Base-by-base conservation (phyloP, 2,329 filamentous ascomycete species). In the Apiospora koreana region DNA sequence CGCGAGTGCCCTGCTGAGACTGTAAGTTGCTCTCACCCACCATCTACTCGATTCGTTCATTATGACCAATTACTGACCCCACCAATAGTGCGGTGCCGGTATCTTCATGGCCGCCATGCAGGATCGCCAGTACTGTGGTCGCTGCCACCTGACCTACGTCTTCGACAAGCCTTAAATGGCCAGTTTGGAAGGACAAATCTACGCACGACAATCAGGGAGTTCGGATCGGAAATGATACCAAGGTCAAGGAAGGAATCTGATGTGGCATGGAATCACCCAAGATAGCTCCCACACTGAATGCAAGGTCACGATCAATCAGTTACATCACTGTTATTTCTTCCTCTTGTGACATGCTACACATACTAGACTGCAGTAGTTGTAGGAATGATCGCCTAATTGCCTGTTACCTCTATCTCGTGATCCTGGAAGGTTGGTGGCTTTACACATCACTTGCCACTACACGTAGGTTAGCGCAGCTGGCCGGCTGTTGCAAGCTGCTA, bases 61-160 rank as follows among this genome's bases (percentile, higher is more conserved):
- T 4, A 38, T 0, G 7, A 25, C 5, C 25, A 38, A 16, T 9
- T 35, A 0, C 8, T 18, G 6, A 31, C 70, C 25, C 23, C 54
- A 18, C 67, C 69, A 66, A n/a, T 75, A 97, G 94, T 99, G 96
- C 86, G 96, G 96, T 91, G 96, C 97, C 81, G 96, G 96, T 95
- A 92, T 99, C 89, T 99, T 99, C 93, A 99, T 99, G 96, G 96
- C 96, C 84, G 94, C 96, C 84, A 98, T 98, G 95, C 93, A 97
- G 87, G 97, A 99, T 88, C 94, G 96, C 85, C 97, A 99, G 88
- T 97, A 98, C 92, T 97, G 94, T 79, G 90, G 90, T 79, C 88
- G 89, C 76, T 92, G 90, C 89, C 89, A 92, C 84, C 84, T 92
- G 74, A 92, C 90, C 84, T 92, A 92, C 85, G 89, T 92, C 83